phyloP scores from a whole-genome alignment of 129 eudicot genomes.

The Artemisia tridentata region DNA sequence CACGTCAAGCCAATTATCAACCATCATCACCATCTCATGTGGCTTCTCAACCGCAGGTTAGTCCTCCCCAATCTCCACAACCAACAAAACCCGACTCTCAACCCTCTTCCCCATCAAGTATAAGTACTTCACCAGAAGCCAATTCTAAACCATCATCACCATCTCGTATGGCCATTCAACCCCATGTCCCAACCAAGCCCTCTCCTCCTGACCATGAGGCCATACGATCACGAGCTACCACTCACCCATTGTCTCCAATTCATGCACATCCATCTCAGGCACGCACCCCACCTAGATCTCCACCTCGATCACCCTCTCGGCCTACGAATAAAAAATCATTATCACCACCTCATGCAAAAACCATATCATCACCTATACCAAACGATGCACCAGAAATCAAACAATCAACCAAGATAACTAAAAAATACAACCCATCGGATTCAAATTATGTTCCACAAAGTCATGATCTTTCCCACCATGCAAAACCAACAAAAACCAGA shows the following conservation, averaged over 20 bases:
- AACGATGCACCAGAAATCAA: conserved; percentile 16
- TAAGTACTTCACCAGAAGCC: conserved; percentile 9
- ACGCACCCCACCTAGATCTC: conserved; percentile 37
- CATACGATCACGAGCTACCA: conserved; percentile 21
- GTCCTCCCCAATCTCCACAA: conserved; percentile 36
- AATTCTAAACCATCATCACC: conserved; percentile 38
- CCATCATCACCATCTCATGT: conserved; percentile 36
- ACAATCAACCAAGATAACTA: conserved; percentile 4
- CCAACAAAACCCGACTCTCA: conserved; percentile 35
- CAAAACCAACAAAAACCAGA: conserved; percentile 32
- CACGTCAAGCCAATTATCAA: conserved; percentile 25
- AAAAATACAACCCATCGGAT: conserved; percentile 13
- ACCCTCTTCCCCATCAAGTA: conserved; percentile 22
- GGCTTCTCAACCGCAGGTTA: conserved; percentile 18
- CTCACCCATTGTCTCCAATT: conserved; percentile 32
- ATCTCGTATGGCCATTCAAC: conserved; percentile 17
- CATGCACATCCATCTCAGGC: conserved; percentile 35
- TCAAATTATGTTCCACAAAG: conserved; percentile 16
- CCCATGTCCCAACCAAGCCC: conserved; percentile 31
- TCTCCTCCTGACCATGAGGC: conserved; percentile 27
- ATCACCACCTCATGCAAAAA: conserved; percentile 30
- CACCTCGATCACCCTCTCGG: conserved; percentile 30
- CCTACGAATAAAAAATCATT: conserved; percentile 25
- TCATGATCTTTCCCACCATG: conserved; percentile 13
- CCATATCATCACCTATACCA: neutral